These are phyloP conservation scores for Paramecium octaurelia DNA, from an alignment of 73 alveolate species.

Conservation along the genomic window DNA sequence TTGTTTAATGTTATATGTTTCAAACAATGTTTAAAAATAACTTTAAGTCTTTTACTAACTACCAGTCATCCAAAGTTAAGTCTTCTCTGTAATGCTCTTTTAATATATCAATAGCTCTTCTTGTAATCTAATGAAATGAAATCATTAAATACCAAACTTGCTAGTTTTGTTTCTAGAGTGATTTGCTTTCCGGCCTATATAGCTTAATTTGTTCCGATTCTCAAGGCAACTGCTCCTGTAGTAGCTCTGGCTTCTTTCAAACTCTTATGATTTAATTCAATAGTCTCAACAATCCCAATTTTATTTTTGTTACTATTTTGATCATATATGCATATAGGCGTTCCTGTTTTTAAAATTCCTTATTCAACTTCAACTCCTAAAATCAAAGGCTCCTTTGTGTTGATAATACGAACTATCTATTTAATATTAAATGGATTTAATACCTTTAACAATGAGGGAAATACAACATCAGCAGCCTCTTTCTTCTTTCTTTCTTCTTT, in stretches of 20 bases:
- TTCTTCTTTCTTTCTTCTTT: constrained; percentile 90
- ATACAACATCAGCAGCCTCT: constrained; percentile 93
- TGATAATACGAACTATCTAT: constrained; percentile 55
- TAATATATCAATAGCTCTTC: constrained; percentile 91
- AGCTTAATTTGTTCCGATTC: constrained; percentile 77
- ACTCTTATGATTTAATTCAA: constrained; percentile 81
- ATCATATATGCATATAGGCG: constrained; percentile 90
- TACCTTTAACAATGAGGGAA: constrained; percentile 91
- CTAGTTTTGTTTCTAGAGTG: constrained; percentile 74
- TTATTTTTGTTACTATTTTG: constrained; percentile 71
- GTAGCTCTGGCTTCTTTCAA: constrained; percentile 78
- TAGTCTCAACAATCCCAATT: constrained; percentile 90
- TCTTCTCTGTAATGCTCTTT: constrained; percentile 94
- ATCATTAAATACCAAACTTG: constrained; percentile 49
- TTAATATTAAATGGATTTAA: neutral
- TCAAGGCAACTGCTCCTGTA: constrained; percentile 92
- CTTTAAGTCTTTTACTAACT: constrained; percentile 68
- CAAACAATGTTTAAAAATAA: neutral
- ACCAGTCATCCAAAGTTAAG: constrained; percentile 91
- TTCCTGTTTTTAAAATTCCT: constrained; percentile 90
- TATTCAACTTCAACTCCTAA: constrained; percentile 90
- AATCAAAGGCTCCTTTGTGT: constrained; percentile 85
- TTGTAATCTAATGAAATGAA: constrained; percentile 61
- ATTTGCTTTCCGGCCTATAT: constrained; percentile 89
- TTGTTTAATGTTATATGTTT: neutral